Evolutionary conservation across 75 land plant genomes (phyloP).

Genomic region (Cryptomeria japonica): DNA sequence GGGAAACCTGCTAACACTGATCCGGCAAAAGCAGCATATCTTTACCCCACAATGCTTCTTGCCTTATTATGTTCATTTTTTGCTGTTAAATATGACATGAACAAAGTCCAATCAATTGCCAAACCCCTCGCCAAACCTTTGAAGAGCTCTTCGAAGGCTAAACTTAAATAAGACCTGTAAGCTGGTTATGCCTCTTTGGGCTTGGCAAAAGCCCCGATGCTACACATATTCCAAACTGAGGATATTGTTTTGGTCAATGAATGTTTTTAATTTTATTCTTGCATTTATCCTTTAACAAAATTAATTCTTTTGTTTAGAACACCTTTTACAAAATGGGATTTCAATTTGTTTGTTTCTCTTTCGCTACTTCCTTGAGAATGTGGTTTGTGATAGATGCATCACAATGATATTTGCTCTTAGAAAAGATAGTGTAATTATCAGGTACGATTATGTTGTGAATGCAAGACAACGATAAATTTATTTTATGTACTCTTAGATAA

Average conservation of each 20-base stretch:
- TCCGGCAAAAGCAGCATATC: constrained; percentile 52
- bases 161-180: constrained; percentile 53
- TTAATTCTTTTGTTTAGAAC: not conserved
- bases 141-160: constrained; percentile 76
- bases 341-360: not conserved
- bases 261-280: not conserved
- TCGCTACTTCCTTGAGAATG: not conserved
- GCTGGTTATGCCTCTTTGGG: constrained; percentile 12
- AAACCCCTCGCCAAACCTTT: constrained; percentile 73
- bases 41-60: constrained; percentile 73
- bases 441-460: not conserved
- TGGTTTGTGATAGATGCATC: not conserved
- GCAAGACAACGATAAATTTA: not conserved
- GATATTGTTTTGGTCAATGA: not conserved
- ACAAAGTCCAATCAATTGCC: constrained; percentile 51
- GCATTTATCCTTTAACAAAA: not conserved
- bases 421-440: not conserved
- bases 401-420: not conserved
- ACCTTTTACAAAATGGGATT: not conserved
- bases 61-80: constrained; percentile 70
- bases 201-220: not conserved
- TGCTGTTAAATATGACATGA: constrained; percentile 71
- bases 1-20: constrained; percentile 48
- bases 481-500: not conserved
- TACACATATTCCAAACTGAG: not conserved